Conservation (phyloP, 108 stramenopile genomes). For the Pseudonitzschia delicatissima region DNA sequence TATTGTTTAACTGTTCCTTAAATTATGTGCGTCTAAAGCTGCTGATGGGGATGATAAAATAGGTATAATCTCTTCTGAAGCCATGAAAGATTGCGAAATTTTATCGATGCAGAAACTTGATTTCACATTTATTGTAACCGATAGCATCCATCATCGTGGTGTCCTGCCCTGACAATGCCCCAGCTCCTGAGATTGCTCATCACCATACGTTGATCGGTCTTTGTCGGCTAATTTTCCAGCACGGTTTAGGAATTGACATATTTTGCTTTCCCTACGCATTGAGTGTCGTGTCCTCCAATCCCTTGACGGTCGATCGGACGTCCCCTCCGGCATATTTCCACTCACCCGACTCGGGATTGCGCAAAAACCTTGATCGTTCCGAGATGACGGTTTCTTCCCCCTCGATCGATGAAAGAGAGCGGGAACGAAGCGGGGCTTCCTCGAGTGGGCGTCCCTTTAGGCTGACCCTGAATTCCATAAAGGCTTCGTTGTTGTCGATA, state of each 20-base stretch:
- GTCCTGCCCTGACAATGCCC: too few species aligned
- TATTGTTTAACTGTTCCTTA: too few species aligned
- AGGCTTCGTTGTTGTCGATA: slow-evolving; percentile 47
- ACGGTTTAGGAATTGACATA: not conserved
- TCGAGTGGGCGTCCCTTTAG: slow-evolving; percentile 30
- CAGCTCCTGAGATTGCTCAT: too few species aligned
- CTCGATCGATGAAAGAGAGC: slow-evolving; percentile 7
- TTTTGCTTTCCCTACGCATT: slow-evolving; percentile 30
- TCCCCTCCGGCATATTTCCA: slow-evolving; percentile 74
- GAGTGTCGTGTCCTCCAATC: slow-evolving; percentile 48
- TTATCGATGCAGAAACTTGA: too few species aligned
- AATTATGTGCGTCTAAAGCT: too few species aligned
- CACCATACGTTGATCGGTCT: not conserved
- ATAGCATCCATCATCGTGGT: too few species aligned
- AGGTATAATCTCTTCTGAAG: too few species aligned
- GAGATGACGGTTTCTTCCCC: slow-evolving; percentile 55
- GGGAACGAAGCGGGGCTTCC: not conserved
- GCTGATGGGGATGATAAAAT: too few species aligned
- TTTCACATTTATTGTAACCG: too few species aligned
- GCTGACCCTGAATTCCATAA: slow-evolving; percentile 55
- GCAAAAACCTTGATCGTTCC: slow-evolving; percentile 60
- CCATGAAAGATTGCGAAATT: too few species aligned
- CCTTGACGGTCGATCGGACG: slow-evolving; percentile 52
- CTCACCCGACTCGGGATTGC: slow-evolving; percentile 24
- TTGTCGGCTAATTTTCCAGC: not conserved